phyloP scores from a whole-genome alignment of 2,329 filamentous ascomycete genomes.

The Aureobasidium vineae region DNA sequence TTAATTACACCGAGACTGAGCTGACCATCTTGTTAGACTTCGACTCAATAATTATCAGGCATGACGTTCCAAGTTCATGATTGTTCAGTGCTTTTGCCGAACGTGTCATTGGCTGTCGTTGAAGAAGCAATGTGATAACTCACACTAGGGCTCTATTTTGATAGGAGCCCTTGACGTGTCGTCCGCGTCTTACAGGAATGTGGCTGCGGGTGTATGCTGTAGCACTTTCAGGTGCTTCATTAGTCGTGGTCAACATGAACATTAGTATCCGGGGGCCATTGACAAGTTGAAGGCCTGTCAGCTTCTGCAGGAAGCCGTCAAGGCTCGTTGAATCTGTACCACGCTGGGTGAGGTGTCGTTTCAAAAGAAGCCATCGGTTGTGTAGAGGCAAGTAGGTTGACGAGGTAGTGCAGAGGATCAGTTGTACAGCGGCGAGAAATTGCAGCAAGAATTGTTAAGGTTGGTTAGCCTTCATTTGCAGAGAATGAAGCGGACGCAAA shows the following conservation, averaged over 20 bases:
- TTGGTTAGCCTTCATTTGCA: background rate
- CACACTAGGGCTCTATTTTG: background rate
- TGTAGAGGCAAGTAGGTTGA: background rate
- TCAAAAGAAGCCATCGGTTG: background rate
- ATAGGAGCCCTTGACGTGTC: background rate
- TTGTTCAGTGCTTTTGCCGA: background rate
- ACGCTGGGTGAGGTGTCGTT: background rate
- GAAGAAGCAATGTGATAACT: background rate
- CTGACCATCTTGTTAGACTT: no score
- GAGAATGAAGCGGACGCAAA: background rate
- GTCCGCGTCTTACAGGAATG: slow-evolving; percentile 2
- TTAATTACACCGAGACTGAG: no score
- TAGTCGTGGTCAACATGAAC: background rate
- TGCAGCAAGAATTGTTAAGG: background rate
- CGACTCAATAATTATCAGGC: background rate
- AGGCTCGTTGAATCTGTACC: background rate
- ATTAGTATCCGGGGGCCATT: background rate
- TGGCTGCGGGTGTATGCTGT: background rate
- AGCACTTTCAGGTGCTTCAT: background rate
- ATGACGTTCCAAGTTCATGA: background rate
- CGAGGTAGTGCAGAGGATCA: background rate
- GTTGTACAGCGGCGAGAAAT: background rate
- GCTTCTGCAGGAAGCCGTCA: background rate
- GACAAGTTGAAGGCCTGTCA: background rate
- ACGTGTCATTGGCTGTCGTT: background rate